phyloP scores from a whole-genome alignment of 1,284 basidiomycete species.

The Omphalotus olearius region DNA sequence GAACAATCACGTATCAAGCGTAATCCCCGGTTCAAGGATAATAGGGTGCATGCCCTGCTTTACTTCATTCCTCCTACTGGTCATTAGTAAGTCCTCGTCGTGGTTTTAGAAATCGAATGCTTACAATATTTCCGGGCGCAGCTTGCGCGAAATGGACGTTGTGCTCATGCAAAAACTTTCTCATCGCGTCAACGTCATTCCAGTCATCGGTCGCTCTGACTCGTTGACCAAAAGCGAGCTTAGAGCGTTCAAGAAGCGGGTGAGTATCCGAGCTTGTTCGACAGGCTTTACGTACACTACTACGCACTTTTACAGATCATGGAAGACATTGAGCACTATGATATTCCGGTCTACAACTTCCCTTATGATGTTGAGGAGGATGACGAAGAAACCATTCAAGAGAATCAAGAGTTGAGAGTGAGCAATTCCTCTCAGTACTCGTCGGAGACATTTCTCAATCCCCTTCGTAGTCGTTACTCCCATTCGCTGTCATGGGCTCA shows the following conservation, averaged over 20 bases:
- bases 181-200: slow-evolving; percentile 96
- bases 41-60: slow-evolving; percentile 88
- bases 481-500: slow-evolving; percentile 94
- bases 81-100: slow-evolving; percentile 41
- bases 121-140: slow-evolving; percentile 26
- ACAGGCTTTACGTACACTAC: neutral
- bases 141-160: slow-evolving; percentile 96
- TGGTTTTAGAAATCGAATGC: neutral
- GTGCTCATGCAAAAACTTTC: slow-evolving; percentile 93
- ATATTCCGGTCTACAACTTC: slow-evolving; percentile 98
- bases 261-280: slow-evolving; percentile 29
- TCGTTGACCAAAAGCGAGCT: slow-evolving; percentile 86
- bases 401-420: slow-evolving; percentile 89
- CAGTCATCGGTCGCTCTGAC: slow-evolving; percentile 95
- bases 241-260: slow-evolving; percentile 90
- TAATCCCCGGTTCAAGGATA: slow-evolving; percentile 97
- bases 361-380: slow-evolving; percentile 98
- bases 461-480: slow-evolving; percentile 64
- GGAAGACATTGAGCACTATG: slow-evolving; percentile 97
- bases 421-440: slow-evolving; percentile 18
- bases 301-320: slow-evolving; percentile 64
- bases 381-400: slow-evolving; percentile 95
- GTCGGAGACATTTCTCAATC: neutral
- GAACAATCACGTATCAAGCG: slow-evolving; percentile 98
- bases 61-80: slow-evolving; percentile 91